A percentile compares a stretch with the other conserved stretches of the same genome.
Evolutionary conservation across 2,329 filamentous ascomycete species (phyloP).

Genomic region (Fusarium sp.): DNA sequence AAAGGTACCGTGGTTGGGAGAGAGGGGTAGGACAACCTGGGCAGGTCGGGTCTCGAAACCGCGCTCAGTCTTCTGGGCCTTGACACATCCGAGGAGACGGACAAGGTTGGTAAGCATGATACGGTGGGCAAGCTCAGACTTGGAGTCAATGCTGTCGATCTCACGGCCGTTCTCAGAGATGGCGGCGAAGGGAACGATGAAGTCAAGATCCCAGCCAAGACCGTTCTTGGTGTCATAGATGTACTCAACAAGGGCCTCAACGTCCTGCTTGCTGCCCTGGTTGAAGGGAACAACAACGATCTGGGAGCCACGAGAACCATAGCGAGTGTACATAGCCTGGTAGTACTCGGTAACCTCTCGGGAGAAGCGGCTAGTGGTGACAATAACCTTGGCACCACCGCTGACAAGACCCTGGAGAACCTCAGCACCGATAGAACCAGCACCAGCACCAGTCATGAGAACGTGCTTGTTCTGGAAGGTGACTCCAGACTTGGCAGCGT

Average conservation of each 20-base stretch:
- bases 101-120: constrained; percentile 99
- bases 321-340: constrained; percentile 97
- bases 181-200: constrained; percentile 93
- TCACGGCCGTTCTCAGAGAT: constrained; percentile 98
- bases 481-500: constrained; percentile 86
- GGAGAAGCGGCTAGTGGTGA: constrained; percentile 96
- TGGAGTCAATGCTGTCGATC: constrained; percentile 96
- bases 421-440: constrained; percentile 96
- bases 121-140: constrained; percentile 96
- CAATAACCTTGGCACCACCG: constrained; percentile 95
- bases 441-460: constrained; percentile 97
- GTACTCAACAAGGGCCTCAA: constrained; percentile 92
- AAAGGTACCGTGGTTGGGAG: constrained; percentile 98
- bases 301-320: constrained; percentile 92
- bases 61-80: constrained; percentile 86
- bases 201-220: constrained; percentile 98
- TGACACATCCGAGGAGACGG: constrained; percentile 89
- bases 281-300: constrained; percentile 99
- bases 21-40: constrained; percentile 94
- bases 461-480: constrained; percentile 95
- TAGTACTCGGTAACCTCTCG: constrained; percentile 99
- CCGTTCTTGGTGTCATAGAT: constrained; percentile 97
- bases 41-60: constrained; percentile 96
- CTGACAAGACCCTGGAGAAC: constrained; percentile 96
- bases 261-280: constrained; percentile 97